Conservation (phyloP, 371 early-diverging fungal species). For the Actinomucor elegans region DNA sequence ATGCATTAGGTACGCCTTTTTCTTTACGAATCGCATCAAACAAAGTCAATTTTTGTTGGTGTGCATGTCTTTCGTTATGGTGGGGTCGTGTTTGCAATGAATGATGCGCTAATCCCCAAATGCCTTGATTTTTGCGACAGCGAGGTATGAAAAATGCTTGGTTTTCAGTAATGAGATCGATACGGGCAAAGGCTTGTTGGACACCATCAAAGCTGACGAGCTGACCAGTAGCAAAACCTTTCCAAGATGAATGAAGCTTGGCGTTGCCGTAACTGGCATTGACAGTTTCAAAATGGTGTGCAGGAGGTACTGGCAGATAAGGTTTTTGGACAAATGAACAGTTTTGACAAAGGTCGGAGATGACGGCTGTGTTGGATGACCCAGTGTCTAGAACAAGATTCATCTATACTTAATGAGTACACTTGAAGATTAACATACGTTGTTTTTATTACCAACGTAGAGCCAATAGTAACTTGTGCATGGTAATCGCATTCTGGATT, state of each 20-base stretch:
- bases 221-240: slow-evolving; percentile 6
- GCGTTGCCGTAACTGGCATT: slow-evolving; percentile 10
- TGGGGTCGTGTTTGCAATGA: slow-evolving; percentile 3
- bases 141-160: slow-evolving; percentile 7
- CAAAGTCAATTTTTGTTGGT: background rate
- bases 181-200: background rate
- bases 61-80: background rate
- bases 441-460: slow-evolving; percentile 2
- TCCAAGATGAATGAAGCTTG: slow-evolving; percentile 6
- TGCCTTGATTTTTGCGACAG: slow-evolving; percentile 6
- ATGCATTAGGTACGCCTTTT: slow-evolving; percentile 7
- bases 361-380: slow-evolving; percentile 8
- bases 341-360: slow-evolving; percentile 4
- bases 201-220: background rate
- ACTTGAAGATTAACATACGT: no score
- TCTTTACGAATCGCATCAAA: slow-evolving; percentile 5
- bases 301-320: slow-evolving; percentile 2
- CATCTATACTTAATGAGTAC: no score
- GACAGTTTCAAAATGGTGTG: background rate
- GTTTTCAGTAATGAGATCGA: slow-evolving; percentile 7
- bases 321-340: slow-evolving; percentile 10
- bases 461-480: slow-evolving; percentile 8
- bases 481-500: slow-evolving; percentile 12
- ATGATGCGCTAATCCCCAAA: slow-evolving; percentile 6
- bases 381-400: slow-evolving; percentile 11